Evolutionary conservation across 2,329 filamentous ascomycete genomes (phyloP), one percentile per base, ranked within the genome.

Genomic region (Phyllosticta citrichinensis): DNA sequence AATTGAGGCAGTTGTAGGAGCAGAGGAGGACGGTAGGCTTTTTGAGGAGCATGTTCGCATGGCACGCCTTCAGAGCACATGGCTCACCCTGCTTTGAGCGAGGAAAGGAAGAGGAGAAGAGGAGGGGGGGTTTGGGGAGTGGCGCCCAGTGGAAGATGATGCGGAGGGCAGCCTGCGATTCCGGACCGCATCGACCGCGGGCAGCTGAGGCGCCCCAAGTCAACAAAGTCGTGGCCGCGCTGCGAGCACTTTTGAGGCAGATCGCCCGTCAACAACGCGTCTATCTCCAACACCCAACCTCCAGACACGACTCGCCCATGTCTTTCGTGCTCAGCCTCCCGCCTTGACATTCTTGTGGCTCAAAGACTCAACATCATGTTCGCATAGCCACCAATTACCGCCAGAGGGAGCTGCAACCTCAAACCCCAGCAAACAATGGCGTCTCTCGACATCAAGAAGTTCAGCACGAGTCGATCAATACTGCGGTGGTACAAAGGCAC

Each of bases 11-110:
- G 65, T 63, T 67, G 65, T 65, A 70, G 56, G 69, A 68, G 55
- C 66, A 66, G 65, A 71, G 57, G 30, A 74, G 65, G 58, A 70
- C 58, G 60, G 65, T 66, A 62, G 69, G 67, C 60, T 71, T 73
- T 64, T 69, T 76, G 65, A 69, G 67, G 64, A 76, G 68, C 74
- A 77, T 77, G 51, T 66, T 62, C 60, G n/a, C 22, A 8, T 14
- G 33, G 10, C 27, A 33, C 55, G 52, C 40, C 52, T 19, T 55
- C 35, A 51, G 55, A 35, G 60, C 55, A 55, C 60, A 62, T 62
- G 60, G 55, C 60, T 58, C 60, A 33, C 27, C 27, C 30, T 55
- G 55, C 33, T 51, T 55, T 40, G n/a, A n/a, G 40, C 22, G 24
- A 25, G 51, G 33, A 27, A 52, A 14, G 60, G 22, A 19, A 30